A percentile compares a stretch with the other conserved stretches of the same genome.
These are phyloP conservation scores for Angomonas desouzai DNA, from an alignment of 208 protist species.

Conservation along the genomic window DNA sequence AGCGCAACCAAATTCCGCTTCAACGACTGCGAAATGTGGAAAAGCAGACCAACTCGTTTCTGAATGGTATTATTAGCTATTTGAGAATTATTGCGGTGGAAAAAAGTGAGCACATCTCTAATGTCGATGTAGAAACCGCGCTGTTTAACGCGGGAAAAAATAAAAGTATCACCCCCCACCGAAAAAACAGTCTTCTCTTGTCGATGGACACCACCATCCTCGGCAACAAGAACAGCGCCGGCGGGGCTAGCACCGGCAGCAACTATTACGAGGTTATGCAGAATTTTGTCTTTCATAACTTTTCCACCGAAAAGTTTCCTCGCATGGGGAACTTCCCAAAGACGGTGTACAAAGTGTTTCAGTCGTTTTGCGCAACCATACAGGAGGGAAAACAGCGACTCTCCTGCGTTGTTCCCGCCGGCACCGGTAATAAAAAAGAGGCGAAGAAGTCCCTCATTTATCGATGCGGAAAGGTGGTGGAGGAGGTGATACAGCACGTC, in stretches of 20 bases:
- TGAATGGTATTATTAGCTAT: slow-evolving; percentile 7
- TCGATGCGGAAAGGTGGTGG: neutral
- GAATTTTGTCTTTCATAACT: slow-evolving; percentile 14
- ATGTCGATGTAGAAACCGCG: neutral
- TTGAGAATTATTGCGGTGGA: slow-evolving; percentile 1
- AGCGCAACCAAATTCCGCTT: slow-evolving; percentile 47
- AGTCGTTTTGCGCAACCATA: neutral
- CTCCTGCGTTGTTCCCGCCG: neutral
- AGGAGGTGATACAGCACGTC: slow-evolving; percentile 1
- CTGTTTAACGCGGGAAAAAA: slow-evolving; percentile 4
- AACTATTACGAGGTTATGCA: slow-evolving; percentile 8
- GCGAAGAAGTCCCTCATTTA: neutral
- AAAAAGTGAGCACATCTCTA: neutral
- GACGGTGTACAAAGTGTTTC: slow-evolving; percentile 8
- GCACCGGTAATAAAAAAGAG: neutral
- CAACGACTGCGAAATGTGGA: slow-evolving; percentile 28
- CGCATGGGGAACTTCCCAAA: slow-evolving; percentile 4
- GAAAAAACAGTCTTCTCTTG: neutral
- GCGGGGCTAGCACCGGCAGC: slow-evolving; percentile 15
- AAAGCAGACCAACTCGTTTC: neutral
- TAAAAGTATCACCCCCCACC: neutral
- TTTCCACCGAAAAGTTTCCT: slow-evolving; percentile 7
- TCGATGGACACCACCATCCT: neutral
- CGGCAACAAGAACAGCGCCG: neutral
- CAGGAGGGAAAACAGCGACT: slow-evolving; percentile 3